Evolutionary conservation across 768 basidiomycete genomes (phyloP).

Genomic region (Trametes cubensis): DNA sequence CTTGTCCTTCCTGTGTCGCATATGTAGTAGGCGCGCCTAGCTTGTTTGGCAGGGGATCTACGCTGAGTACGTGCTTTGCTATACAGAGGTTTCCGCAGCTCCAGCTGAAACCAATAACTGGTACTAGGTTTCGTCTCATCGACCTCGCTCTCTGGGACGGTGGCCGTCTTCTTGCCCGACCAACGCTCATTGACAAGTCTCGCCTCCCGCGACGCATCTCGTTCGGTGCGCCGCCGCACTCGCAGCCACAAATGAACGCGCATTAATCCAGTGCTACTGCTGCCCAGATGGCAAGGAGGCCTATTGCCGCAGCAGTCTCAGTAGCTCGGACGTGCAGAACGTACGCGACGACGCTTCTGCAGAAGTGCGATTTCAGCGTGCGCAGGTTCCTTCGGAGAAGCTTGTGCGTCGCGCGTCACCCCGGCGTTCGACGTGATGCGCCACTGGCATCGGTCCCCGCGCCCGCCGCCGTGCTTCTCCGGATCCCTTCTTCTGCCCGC

Average conservation of each 20-base stretch:
- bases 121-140: too few relatives aligned
- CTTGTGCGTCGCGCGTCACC: neutral
- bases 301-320: neutral
- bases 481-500: neutral
- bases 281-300: too few relatives aligned
- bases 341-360: neutral
- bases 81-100: neutral
- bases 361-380: constrained; percentile 11
- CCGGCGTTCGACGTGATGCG: constrained; percentile 5
- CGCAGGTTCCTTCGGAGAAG: constrained; percentile 1
- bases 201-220: neutral
- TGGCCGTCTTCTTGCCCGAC: neutral
- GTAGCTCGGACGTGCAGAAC: too few relatives aligned
- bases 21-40: too few relatives aligned
- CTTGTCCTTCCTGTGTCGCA: too few relatives aligned
- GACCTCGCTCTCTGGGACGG: neutral
- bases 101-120: neutral
- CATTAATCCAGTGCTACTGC: too few relatives aligned
- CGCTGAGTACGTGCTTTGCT: neutral
- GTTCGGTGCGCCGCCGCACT: neutral
- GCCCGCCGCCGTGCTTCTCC: neutral
- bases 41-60: too few relatives aligned
- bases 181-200: neutral
- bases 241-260: neutral
- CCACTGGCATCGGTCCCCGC: neutral